phyloP scores from a whole-genome alignment of 1,139 yeast genomes.

The Arxiozyma bovina region DNA sequence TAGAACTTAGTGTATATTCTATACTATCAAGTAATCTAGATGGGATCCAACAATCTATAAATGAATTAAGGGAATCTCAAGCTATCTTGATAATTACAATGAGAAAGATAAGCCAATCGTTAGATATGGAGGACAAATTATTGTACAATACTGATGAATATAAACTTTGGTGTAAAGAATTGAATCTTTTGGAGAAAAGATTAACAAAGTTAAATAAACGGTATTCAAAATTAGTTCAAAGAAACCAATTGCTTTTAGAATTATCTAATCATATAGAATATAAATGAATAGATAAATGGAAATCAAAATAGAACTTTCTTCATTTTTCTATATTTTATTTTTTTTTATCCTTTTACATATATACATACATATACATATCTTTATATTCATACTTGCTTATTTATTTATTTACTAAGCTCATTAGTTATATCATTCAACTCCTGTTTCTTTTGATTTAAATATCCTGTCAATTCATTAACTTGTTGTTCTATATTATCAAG shows the following conservation, averaged over 20 bases:
- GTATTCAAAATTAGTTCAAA: conserved; percentile 1
- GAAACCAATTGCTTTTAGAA: background rate
- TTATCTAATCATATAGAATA: background rate
- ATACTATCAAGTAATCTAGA: conserved; percentile 26
- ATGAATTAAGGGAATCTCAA: conserved; percentile 28
- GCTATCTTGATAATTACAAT: conserved; percentile 24
- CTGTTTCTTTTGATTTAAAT: conserved; percentile 39
- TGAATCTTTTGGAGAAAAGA: conserved; percentile 1
- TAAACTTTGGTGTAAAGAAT: background rate
- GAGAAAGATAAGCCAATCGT: conserved; percentile 18
- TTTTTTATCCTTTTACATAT: background rate
- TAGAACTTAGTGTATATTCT: conserved; percentile 28
- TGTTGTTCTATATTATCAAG: conserved; percentile 46
- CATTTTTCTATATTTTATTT: background rate
- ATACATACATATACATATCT: background rate
- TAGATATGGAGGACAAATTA: conserved; percentile 17
- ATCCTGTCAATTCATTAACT: conserved; percentile 45
- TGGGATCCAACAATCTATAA: conserved; percentile 27
- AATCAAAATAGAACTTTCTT: background rate
- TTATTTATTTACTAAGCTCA: conserved; percentile 30
- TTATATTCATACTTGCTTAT: background rate
- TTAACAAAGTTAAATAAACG: conserved; percentile 1
- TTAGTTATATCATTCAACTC: conserved; percentile 39
- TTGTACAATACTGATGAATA: conserved; percentile 12
- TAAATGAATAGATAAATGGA: background rate